phyloP scores from a whole-genome alignment of 495 filamentous ascomycete species.

The Hypoxylon subgilvum region DNA sequence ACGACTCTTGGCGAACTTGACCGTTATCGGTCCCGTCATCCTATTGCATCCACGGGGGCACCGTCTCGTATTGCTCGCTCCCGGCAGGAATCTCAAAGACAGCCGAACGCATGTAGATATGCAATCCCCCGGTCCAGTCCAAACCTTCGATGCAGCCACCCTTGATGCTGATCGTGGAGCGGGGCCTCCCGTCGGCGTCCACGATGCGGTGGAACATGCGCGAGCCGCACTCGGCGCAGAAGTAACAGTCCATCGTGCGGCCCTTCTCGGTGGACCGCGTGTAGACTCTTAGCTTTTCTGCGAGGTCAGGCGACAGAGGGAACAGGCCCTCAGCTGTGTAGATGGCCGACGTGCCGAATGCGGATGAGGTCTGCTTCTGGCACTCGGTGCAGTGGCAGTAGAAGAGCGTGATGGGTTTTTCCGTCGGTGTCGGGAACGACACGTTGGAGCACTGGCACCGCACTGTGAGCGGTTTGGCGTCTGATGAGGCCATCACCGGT shows the following conservation, averaged over 20 bases:
- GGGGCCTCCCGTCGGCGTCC: conserved; percentile 43
- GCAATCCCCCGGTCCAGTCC: conserved; percentile 41
- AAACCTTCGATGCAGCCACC: conserved; percentile 58
- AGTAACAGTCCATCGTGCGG: conserved; percentile 57
- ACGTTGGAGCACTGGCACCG: conserved; percentile 62
- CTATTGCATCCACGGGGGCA: conserved; percentile 22
- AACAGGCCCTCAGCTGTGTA: conserved; percentile 53
- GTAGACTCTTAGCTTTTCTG: conserved; percentile 44
- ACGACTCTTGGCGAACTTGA: too few species aligned
- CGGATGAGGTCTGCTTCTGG: conserved; percentile 62
- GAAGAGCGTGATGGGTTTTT: conserved; percentile 53
- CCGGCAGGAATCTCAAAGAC: conserved; percentile 44
- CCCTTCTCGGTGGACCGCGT: conserved; percentile 50
- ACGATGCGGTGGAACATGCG: conserved; percentile 56
- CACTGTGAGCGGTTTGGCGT: conserved; percentile 36
- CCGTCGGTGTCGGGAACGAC: conserved; percentile 52
- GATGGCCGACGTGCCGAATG: conserved; percentile 62
- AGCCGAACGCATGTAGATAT: conserved; percentile 49
- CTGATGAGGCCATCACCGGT: conserved; percentile 9
- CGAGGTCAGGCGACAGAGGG: conserved; percentile 49
- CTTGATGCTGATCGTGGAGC: conserved; percentile 53
- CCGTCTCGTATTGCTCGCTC: conserved; percentile 46
- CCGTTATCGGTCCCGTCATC: too few species aligned
- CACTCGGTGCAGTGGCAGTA: conserved; percentile 68
- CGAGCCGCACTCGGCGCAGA: conserved; percentile 58